Evolutionary conservation across 495 filamentous ascomycete genomes (phyloP), one percentile per base, ranked within the genome.

Genomic region (Podospora pseudoanserina): DNA sequence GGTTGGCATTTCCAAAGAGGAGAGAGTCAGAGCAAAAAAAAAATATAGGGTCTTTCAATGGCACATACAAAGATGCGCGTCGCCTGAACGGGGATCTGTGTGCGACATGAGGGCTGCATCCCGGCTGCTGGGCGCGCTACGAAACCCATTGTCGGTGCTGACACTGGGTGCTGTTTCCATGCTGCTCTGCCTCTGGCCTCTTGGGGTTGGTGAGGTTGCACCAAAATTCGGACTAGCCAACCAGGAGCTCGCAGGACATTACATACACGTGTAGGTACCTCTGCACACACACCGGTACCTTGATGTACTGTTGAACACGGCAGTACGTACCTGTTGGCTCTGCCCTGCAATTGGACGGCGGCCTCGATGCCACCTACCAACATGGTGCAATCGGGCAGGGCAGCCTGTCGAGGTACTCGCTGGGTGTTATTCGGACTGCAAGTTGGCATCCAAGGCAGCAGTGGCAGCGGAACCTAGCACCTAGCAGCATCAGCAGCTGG

Each of bases 201-300:
- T 61, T 60, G 32, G 23, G n/a, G 32, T 61, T 68, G 68, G 54
- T 57, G 65, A 67, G 63, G 68, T 60, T 65, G 53, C 39, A 70
- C 65, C 53, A 28, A 20, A 28, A 28, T 11, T 19, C 11, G 19
- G 61, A 63, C n/a, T 32, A 63, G 20, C 65, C 49, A 63, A 27
- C 59, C 60, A 65, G 62, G 19, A 63, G 32, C 30, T 32, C 2
- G 39, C 39, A 49, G 39, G 9, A 16, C 13, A 49, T 49, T 49
- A 11, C 39, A 49, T 27, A 61, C 27, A 49, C 23, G 34, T 39
- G 11, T 39, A 77, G 72, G 75, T 77, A 77, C 72, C 72, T 71
- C 63, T 74, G 71, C 71, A 70, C 59, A 61, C 61, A 56, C 32
- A 19, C 62, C 60, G 72, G 75, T 77, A 77, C 74, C 68, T 71